Evolutionary conservation across 441 rosid species (phyloP).

Genomic region (Codiaeum variegatum): DNA sequence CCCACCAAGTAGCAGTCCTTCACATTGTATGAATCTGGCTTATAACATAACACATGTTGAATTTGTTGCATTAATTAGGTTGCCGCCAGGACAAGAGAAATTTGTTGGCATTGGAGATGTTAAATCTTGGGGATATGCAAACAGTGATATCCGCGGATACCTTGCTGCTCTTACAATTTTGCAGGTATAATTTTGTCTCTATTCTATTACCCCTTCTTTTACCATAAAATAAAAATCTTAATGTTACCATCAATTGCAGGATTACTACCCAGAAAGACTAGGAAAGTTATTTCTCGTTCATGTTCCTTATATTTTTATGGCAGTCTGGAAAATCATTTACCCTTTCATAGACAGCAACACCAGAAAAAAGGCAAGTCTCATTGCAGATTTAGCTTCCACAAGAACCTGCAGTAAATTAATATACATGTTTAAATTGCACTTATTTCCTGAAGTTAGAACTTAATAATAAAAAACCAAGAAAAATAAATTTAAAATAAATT

Average conservation of each 20-base stretch:
- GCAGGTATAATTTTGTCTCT: conserved; percentile 37
- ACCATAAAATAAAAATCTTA: too few species aligned
- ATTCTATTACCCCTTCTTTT: too few species aligned
- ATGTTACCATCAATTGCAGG: conserved; percentile 39
- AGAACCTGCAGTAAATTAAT: not conserved
- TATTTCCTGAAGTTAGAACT: not conserved
- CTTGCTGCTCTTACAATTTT: conserved; percentile 33
- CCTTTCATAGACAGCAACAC: conserved; percentile 56
- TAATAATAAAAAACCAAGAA: not conserved
- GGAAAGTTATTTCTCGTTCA: conserved; percentile 44
- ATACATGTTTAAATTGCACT: not conserved
- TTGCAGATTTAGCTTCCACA: not conserved
- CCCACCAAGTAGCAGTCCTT: too few species aligned
- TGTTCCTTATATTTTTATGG: conserved; percentile 49
- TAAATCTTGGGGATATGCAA: conserved; percentile 50
- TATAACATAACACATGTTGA: not conserved
- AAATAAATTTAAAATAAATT: not conserved
- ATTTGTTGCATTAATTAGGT: conserved; percentile 30
- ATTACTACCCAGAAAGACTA: conserved; percentile 64
- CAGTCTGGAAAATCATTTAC: conserved; percentile 47
- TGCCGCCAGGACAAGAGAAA: conserved; percentile 40
- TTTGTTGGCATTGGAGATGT: conserved; percentile 41
- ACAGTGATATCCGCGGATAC: conserved; percentile 41
- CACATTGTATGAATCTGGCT: too few species aligned
- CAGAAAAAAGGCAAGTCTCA: conserved; percentile 38